These are phyloP conservation scores for Lippia alba DNA, from an alignment of 305 asterid genomes.

Conservation along the genomic window DNA sequence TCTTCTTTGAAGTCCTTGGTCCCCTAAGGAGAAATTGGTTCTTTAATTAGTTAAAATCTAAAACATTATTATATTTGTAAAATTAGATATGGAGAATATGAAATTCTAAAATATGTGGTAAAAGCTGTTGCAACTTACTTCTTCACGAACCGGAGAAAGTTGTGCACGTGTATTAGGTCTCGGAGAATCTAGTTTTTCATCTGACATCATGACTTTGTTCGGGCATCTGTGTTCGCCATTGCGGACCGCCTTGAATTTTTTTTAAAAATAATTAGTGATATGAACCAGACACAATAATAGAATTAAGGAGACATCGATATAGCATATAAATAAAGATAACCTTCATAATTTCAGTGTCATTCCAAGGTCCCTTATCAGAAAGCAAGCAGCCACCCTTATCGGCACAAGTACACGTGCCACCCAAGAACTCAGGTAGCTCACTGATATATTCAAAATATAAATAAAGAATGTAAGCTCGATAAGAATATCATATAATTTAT, in stretches of 20 bases:
- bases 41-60: not conserved
- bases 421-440: conserved; percentile 72
- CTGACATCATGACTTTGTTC: conserved; percentile 55
- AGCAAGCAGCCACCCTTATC: conserved; percentile 69
- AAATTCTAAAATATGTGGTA: not conserved
- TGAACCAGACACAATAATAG: not conserved
- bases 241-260: conserved; percentile 70
- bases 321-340: conserved; percentile 29
- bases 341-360: conserved; percentile 64
- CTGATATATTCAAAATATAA: conserved; percentile 47
- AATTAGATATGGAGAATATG: not conserved
- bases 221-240: conserved; percentile 71
- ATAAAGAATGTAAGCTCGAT: no score
- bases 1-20: conserved; percentile 21
- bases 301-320: not conserved
- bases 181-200: conserved; percentile 64
- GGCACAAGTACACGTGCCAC: conserved; percentile 71
- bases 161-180: conserved; percentile 40
- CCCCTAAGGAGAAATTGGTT: conserved; percentile 34
- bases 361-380: conserved; percentile 80
- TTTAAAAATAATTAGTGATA: conserved; percentile 9
- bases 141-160: conserved; percentile 63
- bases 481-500: no score
- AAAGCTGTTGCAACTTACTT: conserved; percentile 48
- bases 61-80: no score